Evolutionary conservation across 495 filamentous ascomycete genomes (phyloP), one percentile per base, ranked within the genome.

Genomic region (Parachaetomium inaequale): DNA sequence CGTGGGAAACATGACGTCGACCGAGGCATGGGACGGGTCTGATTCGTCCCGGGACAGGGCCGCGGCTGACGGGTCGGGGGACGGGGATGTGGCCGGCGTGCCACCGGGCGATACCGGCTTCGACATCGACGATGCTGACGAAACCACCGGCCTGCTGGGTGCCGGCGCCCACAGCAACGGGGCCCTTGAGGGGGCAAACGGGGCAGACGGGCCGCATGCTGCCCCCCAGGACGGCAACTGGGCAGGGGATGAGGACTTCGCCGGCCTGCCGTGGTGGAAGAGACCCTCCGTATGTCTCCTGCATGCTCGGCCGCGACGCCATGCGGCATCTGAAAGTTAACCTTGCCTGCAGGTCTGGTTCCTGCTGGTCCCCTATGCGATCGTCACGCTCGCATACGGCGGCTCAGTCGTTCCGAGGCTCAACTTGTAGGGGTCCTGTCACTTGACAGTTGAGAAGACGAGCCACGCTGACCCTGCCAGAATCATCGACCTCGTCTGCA

Each of bases 341-440:
- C 55, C 56, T 23, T 29, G 49, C 3, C 40, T 38, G 59, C 58
- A 96, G 90, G 82, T 96, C 38, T 90, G 81, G 72, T 98, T 93
- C 91, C 76, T 98, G 17, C 66, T 98, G 11, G 85, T 83, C 0
- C 87, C 90, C 4, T 91, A 90, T 71, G 75, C 88, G 26, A 69
- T 95, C 7, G 91, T 87, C 70, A 88, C 90, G 0, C 76, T 96
- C 46, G 92, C 91, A 0, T 91, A 92, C 69, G 94, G 94, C 23
- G 92, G 89, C 63, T 81, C 87, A 26, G 75, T 90, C 3, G 90
- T 95, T 4, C 90, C 89, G 10, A 91, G 84, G 72, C 75, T 95
- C 40, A 90, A 95, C 68, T 74, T 96, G 69, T 79, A 76, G 63
- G 72, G 17, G 8, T 10, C 52, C 8, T 46, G 51, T 55, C 47